Evolutionary conservation across 2,329 filamentous ascomycete species (phyloP).

Genomic region (Nemania bipapillata): DNA sequence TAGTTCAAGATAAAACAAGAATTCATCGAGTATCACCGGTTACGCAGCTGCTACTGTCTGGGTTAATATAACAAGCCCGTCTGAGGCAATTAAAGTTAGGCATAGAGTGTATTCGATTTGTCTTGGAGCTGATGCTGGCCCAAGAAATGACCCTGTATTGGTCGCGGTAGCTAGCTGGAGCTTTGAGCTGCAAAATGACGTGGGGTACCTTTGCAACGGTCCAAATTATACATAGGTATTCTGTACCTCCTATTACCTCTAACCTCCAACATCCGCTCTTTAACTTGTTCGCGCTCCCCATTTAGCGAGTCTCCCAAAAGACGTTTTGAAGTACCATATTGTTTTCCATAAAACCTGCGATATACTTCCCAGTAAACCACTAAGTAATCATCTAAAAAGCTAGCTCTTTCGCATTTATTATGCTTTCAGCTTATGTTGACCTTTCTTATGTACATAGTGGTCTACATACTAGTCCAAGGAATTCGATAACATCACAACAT

Average conservation of each 20-base stretch:
- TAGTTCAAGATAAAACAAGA: background rate
- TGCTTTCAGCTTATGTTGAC: slow-evolving; percentile 13
- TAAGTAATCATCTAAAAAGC: slow-evolving; percentile 20
- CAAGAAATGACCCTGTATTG: background rate
- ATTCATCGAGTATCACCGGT: background rate
- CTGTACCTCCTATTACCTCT: no score
- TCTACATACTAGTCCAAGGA: no score
- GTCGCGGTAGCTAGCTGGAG: slow-evolving; percentile 1
- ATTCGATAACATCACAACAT: no score
- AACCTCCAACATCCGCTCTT: no score
- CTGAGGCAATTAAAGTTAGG: background rate
- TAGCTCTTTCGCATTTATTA: slow-evolving; percentile 6
- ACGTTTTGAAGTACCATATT: slow-evolving; percentile 17
- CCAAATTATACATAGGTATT: background rate
- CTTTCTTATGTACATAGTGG: no score
- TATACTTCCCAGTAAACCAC: slow-evolving; percentile 7
- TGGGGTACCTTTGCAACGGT: slow-evolving; percentile 35
- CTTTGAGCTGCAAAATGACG: slow-evolving; percentile 46
- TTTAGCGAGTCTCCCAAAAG: slow-evolving; percentile 15
- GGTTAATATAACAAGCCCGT: background rate
- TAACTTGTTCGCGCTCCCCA: no score
- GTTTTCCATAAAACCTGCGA: slow-evolving; percentile 11
- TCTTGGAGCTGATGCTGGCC: background rate
- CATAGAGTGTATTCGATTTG: background rate
- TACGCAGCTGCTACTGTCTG: background rate